phyloP scores from a whole-genome alignment of 2,329 filamentous ascomycete genomes.

The Trichophyton equinum region DNA sequence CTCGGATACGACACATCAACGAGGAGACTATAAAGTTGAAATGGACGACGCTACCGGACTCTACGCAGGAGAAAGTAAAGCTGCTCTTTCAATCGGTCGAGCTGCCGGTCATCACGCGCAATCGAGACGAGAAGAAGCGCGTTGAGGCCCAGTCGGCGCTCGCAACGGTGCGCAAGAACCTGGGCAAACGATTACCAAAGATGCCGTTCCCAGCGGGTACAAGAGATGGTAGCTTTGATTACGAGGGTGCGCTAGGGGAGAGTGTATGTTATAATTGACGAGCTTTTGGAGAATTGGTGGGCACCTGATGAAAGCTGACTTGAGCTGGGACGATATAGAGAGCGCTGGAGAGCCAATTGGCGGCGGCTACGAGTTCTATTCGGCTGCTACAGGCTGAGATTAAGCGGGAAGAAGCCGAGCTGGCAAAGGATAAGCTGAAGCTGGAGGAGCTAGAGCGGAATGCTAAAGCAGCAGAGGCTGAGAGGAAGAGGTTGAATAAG shows the following conservation, averaged over 20 bases:
- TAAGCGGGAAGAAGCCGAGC: conserved; percentile 30
- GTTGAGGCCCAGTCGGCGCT: conserved; percentile 32
- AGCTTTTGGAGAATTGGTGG: conserved; percentile 11
- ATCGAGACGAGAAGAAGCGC: conserved; percentile 31
- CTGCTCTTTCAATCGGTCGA: conserved; percentile 32
- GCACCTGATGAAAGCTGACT: neutral
- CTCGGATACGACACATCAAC: conserved; percentile 30
- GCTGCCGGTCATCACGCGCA: conserved; percentile 32
- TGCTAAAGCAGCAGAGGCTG: conserved; percentile 27
- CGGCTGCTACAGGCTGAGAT: conserved; percentile 32
- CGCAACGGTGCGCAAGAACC: conserved; percentile 30
- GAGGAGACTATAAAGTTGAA: conserved; percentile 34
- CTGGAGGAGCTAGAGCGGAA: conserved; percentile 34
- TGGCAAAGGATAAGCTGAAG: conserved; percentile 29
- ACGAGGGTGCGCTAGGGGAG: conserved; percentile 32
- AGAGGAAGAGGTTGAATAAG: conserved; percentile 30
- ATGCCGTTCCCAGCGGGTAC: conserved; percentile 36
- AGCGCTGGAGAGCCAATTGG: conserved; percentile 27
- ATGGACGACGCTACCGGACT: conserved; percentile 34
- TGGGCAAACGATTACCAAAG: conserved; percentile 31
- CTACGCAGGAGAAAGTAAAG: conserved; percentile 31
- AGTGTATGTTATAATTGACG: conserved; percentile 23
- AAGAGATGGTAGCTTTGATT: conserved; percentile 33
- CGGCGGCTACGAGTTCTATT: conserved; percentile 28
- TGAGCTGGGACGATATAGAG: conserved; percentile 16